Conservation (phyloP, 805 yeast species). For the Metschnikowia borealis region DNA sequence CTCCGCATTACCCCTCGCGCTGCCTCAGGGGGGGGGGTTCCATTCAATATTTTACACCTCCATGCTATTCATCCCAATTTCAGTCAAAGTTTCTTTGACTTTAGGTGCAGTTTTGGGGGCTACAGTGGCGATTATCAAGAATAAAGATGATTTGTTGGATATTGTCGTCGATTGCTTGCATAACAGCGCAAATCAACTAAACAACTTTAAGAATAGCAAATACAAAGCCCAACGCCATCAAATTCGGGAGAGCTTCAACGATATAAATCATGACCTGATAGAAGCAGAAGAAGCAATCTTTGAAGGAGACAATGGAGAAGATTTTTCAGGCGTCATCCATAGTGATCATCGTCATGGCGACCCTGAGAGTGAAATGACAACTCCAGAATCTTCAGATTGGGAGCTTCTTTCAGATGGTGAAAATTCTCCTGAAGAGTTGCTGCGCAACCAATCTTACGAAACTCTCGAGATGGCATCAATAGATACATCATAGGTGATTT, state of each 20-base stretch:
- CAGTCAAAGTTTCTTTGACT: neutral
- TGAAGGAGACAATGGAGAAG: neutral
- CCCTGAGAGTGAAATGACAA: neutral
- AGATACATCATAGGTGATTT: neutral
- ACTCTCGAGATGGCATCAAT: neutral
- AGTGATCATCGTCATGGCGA: neutral
- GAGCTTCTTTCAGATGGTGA: neutral
- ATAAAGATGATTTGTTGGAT: slow-evolving; percentile 1
- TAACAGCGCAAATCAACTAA: neutral
- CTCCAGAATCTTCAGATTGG: slow-evolving; percentile 1
- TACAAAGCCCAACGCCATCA: neutral
- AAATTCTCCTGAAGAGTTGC: neutral
- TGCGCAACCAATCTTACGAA: neutral
- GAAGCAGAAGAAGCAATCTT: neutral
- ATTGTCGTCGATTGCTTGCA: neutral
- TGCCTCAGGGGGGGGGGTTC: neutral
- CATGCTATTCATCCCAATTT: neutral
- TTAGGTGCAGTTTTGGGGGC: slow-evolving; percentile 2
- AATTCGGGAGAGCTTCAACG: neutral
- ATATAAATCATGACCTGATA: no score
- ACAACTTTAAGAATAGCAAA: neutral
- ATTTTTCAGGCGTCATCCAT: neutral
- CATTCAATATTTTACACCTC: neutral
- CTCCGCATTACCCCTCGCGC: neutral
- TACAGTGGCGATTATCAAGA: neutral